Evolutionary conservation across 148 eudicot genomes (phyloP), one percentile per base, ranked within the genome.

Genomic region (Spergularia bocconei): DNA sequence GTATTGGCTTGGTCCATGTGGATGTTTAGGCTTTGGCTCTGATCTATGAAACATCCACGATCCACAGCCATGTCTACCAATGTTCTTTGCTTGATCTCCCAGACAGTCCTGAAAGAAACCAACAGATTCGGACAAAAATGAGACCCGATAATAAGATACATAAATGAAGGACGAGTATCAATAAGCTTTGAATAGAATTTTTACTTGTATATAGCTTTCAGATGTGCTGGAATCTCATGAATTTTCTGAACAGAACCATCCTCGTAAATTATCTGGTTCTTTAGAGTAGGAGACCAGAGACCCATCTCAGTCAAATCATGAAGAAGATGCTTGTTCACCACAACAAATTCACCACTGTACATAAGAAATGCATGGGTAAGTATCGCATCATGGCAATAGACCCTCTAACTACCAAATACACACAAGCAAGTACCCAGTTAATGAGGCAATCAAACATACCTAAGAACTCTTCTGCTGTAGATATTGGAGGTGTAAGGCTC

Each of bases 401-500:
- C 10, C 55, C 29, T 33, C 36, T 2, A 50, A 50, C 48, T 44
- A 68, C 10, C 19, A 9, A 3, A 63, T 2, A 36, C 38, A 10
- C 23, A 63, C 0, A 21, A 33, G 61, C 61, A 80, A 21, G 55
- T 29, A 29, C 3, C 39, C 47, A 39, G 2, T 19, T 61, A 55
- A 53, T 5, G 16, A 78, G 67, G 55, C 15, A 58, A 58, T 17
- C 5, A 29, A 65, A 16, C 79, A 69, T 59, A 95, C 99, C 99
- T 95, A 41, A 95, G 78, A 71, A 95, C 99, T 81, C 99, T 84
- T 59, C 99, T 88, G 69, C 93, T 92, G 57, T 95, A 95, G 65
- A 95, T 92, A 82, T 95, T 95, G 48, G 97, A 92, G 39, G 97
- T 95, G 75, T 95, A 95, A 23, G 99, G 99, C 84, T 95, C 99